Conservation (phyloP, 306 rosid species). For the Vicia sativa region DNA sequence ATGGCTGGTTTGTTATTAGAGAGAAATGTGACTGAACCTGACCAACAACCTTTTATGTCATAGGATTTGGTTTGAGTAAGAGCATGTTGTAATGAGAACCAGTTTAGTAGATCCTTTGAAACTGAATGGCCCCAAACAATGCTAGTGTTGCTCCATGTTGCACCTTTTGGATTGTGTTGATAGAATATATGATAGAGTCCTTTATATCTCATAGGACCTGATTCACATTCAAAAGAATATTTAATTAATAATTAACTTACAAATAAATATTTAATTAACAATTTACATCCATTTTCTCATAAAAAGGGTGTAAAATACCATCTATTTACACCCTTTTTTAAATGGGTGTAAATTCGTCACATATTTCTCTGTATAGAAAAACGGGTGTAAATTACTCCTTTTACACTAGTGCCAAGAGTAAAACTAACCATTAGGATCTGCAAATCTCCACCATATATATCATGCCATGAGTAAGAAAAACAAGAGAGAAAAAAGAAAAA, state of each 20-base stretch:
- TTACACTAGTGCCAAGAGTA: too few relatives aligned
- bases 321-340: too few relatives aligned
- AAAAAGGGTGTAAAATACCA: too few relatives aligned
- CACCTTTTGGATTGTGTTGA: conserved; percentile 44
- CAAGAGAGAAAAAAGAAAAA: conserved; percentile 24
- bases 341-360: too few relatives aligned
- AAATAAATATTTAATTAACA: too few relatives aligned
- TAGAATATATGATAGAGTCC: conserved; percentile 47
- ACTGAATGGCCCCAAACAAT: conserved; percentile 48
- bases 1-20: conserved; percentile 10
- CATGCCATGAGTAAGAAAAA: conserved; percentile 14
- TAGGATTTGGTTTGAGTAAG: conserved; percentile 30
- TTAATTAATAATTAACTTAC: not conserved
- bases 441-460: conserved; percentile 15
- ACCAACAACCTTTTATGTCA: conserved; percentile 45
- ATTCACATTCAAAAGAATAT: not conserved
- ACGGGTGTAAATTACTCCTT: too few relatives aligned
- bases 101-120: conserved; percentile 44
- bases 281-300: too few relatives aligned
- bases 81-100: conserved; percentile 40
- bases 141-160: conserved; percentile 29
- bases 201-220: conserved; percentile 46
- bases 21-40: conserved; percentile 46
- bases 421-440: conserved; percentile 59
- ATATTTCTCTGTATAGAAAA: too few relatives aligned